phyloP scores from a whole-genome alignment of 2,329 filamentous ascomycete genomes.

The Xenosphaeropsis pyriputrescens region DNA sequence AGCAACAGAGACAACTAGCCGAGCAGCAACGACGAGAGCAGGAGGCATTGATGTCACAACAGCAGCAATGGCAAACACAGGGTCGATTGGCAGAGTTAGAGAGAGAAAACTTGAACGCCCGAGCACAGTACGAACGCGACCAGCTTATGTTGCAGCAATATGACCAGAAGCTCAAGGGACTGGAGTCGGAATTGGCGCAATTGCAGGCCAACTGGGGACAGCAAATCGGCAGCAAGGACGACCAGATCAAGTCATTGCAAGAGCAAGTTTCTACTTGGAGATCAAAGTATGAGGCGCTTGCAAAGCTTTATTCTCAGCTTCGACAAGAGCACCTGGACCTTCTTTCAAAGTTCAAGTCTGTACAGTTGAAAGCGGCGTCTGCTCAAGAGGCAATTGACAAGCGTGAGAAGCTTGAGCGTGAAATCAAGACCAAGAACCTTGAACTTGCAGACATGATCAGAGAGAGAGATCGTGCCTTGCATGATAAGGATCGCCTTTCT shows the following conservation, averaged over 20 bases:
- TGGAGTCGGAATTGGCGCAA: conserved; percentile 76
- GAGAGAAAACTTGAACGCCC: conserved; percentile 84
- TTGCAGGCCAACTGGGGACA: conserved; percentile 72
- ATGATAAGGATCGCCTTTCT: conserved; percentile 78
- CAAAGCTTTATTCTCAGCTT: conserved; percentile 93
- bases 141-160: conserved; percentile 96
- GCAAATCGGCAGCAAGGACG: conserved; percentile 80
- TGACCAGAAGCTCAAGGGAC: conserved; percentile 81
- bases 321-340: conserved; percentile 91
- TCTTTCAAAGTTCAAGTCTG: conserved; percentile 87
- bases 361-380: conserved; percentile 91
- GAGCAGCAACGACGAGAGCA: conserved; percentile 88
- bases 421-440: conserved; percentile 99
- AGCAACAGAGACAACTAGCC: conserved; percentile 74
- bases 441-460: conserved; percentile 97
- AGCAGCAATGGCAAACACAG: conserved; percentile 87
- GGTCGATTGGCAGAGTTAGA: conserved; percentile 92
- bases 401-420: conserved; percentile 87
- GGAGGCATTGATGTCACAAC: conserved; percentile 76
- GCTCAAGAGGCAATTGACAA: conserved; percentile 93
- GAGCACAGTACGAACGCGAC: conserved; percentile 92
- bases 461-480: conserved; percentile 81
- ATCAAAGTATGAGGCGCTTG: conserved; percentile 89
- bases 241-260: conserved; percentile 82
- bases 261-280: conserved; percentile 98